Conservation (phyloP, 306 rosid genomes). For the Trifolium repens region DNA sequence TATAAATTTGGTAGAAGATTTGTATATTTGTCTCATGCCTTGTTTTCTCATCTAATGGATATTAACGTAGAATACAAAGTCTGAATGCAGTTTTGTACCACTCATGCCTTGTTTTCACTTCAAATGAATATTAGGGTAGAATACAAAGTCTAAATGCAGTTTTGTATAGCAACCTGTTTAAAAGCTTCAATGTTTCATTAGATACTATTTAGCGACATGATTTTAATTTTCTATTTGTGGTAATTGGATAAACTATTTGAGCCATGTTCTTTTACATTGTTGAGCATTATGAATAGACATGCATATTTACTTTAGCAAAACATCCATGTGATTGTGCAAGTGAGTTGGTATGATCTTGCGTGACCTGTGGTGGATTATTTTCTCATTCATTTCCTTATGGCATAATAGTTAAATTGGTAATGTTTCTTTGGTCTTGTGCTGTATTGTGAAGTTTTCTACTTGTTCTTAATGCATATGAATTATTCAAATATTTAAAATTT, state of each 20-base stretch:
- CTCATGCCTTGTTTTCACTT: not conserved
- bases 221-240: constrained; percentile 9
- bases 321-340: constrained; percentile 19
- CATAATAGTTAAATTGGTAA: not conserved
- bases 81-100: not conserved
- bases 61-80: not conserved
- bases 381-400: not conserved
- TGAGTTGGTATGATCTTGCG: constrained; percentile 18
- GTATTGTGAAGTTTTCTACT: constrained; percentile 33
- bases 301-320: constrained; percentile 15
- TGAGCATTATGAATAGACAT: constrained; percentile 1
- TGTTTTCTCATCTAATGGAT: not conserved
- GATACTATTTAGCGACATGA: not conserved
- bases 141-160: not conserved
- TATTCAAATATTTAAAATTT: constrained; percentile 48
- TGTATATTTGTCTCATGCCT: constrained; percentile 22
- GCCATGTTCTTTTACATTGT: constrained; percentile 9
- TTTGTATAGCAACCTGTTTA: not conserved
- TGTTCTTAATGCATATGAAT: constrained; percentile 33
- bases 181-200: not conserved
- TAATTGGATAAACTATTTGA: not conserved
- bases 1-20: constrained; percentile 22
- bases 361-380: constrained; percentile 13
- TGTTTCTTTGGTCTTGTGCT: constrained; percentile 37
- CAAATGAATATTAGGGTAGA: not conserved